Evolutionary conservation across 305 asterid species (phyloP), one percentile per base, ranked within the genome.

Genomic region (Fraxinus sp.): DNA sequence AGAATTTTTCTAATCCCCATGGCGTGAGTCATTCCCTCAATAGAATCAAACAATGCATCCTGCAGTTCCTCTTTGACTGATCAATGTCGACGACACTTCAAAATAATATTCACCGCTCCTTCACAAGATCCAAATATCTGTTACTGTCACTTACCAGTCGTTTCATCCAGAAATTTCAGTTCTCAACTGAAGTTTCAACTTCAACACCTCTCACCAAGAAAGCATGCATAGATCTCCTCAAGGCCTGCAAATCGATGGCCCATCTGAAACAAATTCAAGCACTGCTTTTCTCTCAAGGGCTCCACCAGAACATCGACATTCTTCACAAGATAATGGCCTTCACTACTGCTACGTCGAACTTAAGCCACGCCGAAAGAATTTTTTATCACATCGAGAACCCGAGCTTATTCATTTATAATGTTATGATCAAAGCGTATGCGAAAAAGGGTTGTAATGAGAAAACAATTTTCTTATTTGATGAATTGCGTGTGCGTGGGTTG

Each of bases 291-390:
- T 82, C 84, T 37, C 85, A 88, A 36, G 97, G 98, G 81, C 87
- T 88, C 82, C 93, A 90, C 82, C 82, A 72, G 49, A 90, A 90
- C 87, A 88, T 91, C 20, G 91, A 91, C 86, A 86, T 90, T 80
- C 81, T 93, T 68, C 97, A 93, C 91, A 94, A 95, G 91, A 82
- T 95, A 74, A 87, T 95, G 88, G 94, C 90, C 41, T 90, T 89
- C 77, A 81, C 91, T 57, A 64, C 95, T 4, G 87, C 73, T 3
- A 70, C 18, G 20, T 86, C 87, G n/a, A 83, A 92, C 84, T 68
- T 94, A 72, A 8, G 37, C 66, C 76, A 92, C 13, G 97, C 97
- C 39, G 91, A 90, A 32, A 89, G 80, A 81, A 86, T 95, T 79
- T 93, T 94, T 33, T 33, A 82, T 43, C 85, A 43, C 77, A 79